Evolutionary conservation across 495 filamentous ascomycete species (phyloP).

Genomic region (Neurospora sp.): DNA sequence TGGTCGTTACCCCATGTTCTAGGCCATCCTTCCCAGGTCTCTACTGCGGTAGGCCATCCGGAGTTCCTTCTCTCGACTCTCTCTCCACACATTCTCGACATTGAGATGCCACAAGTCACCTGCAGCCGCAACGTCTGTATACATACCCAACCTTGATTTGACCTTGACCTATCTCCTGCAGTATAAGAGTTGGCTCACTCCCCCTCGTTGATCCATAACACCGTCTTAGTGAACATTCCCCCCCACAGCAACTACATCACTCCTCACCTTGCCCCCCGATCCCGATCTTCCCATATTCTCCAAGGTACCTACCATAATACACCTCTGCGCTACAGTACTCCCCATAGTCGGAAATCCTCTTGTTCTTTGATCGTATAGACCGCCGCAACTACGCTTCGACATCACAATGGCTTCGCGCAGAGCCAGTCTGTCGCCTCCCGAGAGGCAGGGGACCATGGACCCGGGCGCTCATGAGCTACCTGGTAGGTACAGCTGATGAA

Average conservation of each 20-base stretch:
- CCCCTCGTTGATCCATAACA: neutral
- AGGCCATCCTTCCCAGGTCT: neutral
- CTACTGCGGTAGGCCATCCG: neutral
- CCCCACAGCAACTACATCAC: neutral
- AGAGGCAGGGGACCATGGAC: slow-evolving; percentile 56
- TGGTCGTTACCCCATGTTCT: neutral
- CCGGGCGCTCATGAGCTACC: slow-evolving; percentile 69
- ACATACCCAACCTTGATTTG: neutral
- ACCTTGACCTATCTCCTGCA: neutral
- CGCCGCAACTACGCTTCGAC: neutral
- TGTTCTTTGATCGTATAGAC: neutral
- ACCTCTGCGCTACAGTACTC: neutral
- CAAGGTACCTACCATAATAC: neutral
- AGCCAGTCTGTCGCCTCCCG: slow-evolving; percentile 54
- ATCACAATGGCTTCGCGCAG: slow-evolving; percentile 16
- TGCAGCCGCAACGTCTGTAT: neutral
- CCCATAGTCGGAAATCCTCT: neutral
- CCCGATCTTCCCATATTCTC: neutral
- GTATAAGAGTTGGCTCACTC: neutral
- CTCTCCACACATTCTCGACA: neutral
- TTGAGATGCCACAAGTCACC: neutral
- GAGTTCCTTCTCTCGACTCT: neutral
- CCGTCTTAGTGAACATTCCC: neutral
- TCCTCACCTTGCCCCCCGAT: neutral
- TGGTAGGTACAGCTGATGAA: slow-evolving; percentile 37